Percentiles rank a stretch among this genome's conserved stretches.
These are phyloP conservation scores for Aspergillus sp. DNA, from an alignment of 2,329 filamentous ascomycete genomes.

Conservation along the genomic window DNA sequence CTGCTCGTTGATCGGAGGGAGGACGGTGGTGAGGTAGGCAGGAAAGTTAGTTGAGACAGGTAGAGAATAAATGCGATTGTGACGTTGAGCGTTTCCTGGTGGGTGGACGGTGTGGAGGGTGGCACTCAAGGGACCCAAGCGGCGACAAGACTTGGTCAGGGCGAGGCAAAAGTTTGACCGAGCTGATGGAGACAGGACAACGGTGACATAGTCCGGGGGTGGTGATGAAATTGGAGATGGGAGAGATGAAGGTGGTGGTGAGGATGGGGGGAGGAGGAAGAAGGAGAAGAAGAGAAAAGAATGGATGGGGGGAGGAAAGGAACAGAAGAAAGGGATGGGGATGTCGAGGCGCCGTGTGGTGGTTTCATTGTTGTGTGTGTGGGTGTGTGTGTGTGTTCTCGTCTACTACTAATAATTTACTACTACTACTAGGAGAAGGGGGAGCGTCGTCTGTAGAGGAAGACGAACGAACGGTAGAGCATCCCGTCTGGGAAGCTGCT, in stretches of 20 bases:
- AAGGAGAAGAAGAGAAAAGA: constrained; percentile 13
- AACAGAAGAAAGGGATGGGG: constrained; percentile 25
- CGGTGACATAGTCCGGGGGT: constrained; percentile 30
- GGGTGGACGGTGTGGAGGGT: constrained; percentile 8
- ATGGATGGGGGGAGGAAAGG: constrained; percentile 15
- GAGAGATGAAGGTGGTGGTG: constrained; percentile 7
- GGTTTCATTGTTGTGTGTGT: constrained; percentile 33
- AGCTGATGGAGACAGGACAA: constrained; percentile 21
- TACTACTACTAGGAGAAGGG: no score
- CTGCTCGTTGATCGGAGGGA: neutral
- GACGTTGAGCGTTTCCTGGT: constrained; percentile 20
- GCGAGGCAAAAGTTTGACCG: constrained; percentile 29
- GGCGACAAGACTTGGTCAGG: constrained; percentile 29
- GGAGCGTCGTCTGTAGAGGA: constrained; percentile 6
- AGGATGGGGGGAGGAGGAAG: constrained; percentile 11
- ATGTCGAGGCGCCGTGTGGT: constrained; percentile 18
- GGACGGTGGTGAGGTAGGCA: neutral
- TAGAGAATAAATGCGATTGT: constrained; percentile 13
- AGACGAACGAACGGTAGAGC: constrained; percentile 13
- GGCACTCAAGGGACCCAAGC: constrained; percentile 16
- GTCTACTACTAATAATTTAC: constrained; percentile 15
- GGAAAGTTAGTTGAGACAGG: constrained; percentile 2
- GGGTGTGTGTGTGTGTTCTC: constrained; percentile 19
- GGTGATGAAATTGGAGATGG: constrained; percentile 18
- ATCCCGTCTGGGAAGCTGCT: neutral